These are phyloP conservation scores for Uncinocarpus reesii DNA, from an alignment of 2,329 filamentous ascomycete species.

Conservation along the genomic window DNA sequence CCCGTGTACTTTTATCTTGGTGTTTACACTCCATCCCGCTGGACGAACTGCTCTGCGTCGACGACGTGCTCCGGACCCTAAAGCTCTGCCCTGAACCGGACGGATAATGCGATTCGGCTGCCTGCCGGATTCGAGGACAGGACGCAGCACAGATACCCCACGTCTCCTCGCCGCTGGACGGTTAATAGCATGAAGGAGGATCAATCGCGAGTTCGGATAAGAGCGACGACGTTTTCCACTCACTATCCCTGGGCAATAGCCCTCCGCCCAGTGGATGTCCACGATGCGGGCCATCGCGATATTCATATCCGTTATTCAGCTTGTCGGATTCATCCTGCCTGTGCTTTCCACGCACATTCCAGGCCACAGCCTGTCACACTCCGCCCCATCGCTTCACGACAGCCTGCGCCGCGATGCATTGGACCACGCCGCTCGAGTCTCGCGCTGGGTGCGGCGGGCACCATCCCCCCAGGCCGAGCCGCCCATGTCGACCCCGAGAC, in stretches of 20 bases:
- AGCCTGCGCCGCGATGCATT: constrained; percentile 10
- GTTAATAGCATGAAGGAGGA: constrained; percentile 10
- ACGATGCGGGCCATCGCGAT: constrained; percentile 15
- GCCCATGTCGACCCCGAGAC: constrained; percentile 34
- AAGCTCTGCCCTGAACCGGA: no score
- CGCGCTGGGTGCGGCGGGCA: constrained; percentile 9
- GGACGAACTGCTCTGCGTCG: neutral
- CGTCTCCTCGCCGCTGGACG: constrained; percentile 12
- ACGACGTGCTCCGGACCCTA: neutral
- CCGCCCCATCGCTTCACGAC: neutral
- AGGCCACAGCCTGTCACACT: neutral
- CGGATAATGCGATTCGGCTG: constrained; percentile 2
- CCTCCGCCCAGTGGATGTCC: constrained; percentile 9
- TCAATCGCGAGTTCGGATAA: constrained; percentile 4
- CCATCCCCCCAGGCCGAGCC: constrained; percentile 9
- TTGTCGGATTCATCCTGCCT: constrained; percentile 5
- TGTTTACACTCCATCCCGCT: constrained; percentile 4
- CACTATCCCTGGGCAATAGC: constrained; percentile 6
- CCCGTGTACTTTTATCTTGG: constrained; percentile 4
- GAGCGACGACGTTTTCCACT: constrained; percentile 9
- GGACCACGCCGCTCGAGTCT: neutral
- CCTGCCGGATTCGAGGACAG: constrained; percentile 2
- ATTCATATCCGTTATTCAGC: constrained; percentile 8
- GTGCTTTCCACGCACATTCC: constrained; percentile 5
- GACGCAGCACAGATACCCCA: neutral